phyloP scores from a whole-genome alignment of 129 eudicot genomes.

The Arctium lappa region DNA sequence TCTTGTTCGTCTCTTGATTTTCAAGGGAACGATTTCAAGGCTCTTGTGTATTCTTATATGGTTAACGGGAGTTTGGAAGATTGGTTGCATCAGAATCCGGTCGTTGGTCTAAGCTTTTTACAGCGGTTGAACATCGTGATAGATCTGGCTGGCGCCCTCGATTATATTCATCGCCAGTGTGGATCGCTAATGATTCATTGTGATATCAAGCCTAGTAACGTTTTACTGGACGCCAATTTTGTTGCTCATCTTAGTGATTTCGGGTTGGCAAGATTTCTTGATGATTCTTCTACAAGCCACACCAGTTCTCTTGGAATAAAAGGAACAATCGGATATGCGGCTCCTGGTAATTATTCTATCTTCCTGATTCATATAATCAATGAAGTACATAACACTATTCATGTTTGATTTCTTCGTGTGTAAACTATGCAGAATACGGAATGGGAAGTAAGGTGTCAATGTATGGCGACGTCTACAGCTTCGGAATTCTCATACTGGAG shows the following conservation, averaged over 20 bases:
- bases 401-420: neutral
- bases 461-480: slow-evolving; percentile 23
- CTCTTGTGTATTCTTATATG: slow-evolving; percentile 20
- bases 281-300: neutral
- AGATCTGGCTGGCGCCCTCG: slow-evolving; percentile 25
- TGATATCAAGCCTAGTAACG: slow-evolving; percentile 30
- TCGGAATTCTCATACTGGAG: slow-evolving; percentile 1
- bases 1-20: slow-evolving; percentile 23
- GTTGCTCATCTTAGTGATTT: slow-evolving; percentile 28
- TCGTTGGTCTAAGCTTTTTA: neutral
- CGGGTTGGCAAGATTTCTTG: slow-evolving; percentile 17
- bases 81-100: slow-evolving; percentile 8
- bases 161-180: slow-evolving; percentile 17
- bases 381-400: neutral
- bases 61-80: slow-evolving; percentile 14
- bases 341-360: slow-evolving; percentile 25
- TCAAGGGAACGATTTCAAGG: slow-evolving; percentile 25
- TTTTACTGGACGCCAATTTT: slow-evolving; percentile 17
- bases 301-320: slow-evolving; percentile 12
- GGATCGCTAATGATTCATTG: slow-evolving; percentile 23
- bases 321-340: slow-evolving; percentile 28
- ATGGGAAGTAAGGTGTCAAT: slow-evolving; percentile 13
- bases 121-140: slow-evolving; percentile 17
- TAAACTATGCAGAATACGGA: slow-evolving; percentile 23
- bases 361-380: neutral